A percentile compares a stretch with the other conserved stretches of the same genome.
Conservation (phyloP, 306 rosid genomes). For the Oemleria cerasiformis region DNA sequence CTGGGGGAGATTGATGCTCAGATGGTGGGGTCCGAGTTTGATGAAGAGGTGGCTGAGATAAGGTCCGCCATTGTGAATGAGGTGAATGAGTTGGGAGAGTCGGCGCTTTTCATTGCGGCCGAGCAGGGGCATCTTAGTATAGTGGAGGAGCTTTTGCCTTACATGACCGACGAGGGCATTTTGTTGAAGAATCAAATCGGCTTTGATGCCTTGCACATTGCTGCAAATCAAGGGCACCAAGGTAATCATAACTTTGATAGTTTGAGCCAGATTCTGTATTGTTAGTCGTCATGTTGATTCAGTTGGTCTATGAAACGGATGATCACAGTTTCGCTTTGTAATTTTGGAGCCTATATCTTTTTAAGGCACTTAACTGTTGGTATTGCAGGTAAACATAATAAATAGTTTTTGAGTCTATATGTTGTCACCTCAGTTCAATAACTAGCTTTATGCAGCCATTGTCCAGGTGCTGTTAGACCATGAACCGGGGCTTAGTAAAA, state of each 20-base stretch:
- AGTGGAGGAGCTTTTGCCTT: constrained; percentile 58
- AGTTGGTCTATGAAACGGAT: neutral
- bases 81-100: constrained; percentile 83
- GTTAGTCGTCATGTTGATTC: neutral
- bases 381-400: too few species aligned
- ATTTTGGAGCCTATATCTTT: too few species aligned
- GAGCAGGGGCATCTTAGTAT: constrained; percentile 59
- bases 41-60: constrained; percentile 57
- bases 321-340: neutral
- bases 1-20: constrained; percentile 64
- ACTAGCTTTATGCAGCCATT: constrained; percentile 37
- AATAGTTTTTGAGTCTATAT: neutral
- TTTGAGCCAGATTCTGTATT: neutral
- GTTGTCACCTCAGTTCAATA: constrained; percentile 1
- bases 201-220: constrained; percentile 68
- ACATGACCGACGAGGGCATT: constrained; percentile 43
- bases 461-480: constrained; percentile 63
- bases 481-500: constrained; percentile 64
- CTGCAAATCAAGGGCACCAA: constrained; percentile 75
- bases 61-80: constrained; percentile 72
- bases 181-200: constrained; percentile 60
- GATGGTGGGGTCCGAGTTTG: constrained; percentile 70
- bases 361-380: too few species aligned
- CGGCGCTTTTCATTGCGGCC: constrained; percentile 69
- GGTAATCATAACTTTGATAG: constrained; percentile 33